These are phyloP conservation scores for Ustilago xerochloae DNA, from an alignment of 1,284 basidiomycete species.

Conservation along the genomic window DNA sequence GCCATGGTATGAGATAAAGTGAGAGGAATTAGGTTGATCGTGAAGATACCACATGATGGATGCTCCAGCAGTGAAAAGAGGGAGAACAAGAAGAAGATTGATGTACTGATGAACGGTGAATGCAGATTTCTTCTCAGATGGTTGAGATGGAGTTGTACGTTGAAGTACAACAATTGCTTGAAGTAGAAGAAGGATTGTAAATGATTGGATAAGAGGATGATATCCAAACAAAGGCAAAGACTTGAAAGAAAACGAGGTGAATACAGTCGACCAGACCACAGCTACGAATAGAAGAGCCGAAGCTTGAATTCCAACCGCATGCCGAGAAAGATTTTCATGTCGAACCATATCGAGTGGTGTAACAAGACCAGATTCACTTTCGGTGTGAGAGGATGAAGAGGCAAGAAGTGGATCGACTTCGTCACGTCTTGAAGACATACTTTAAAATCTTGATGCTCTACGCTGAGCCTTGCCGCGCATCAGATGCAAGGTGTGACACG, in stretches of 20 bases:
- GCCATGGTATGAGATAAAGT: constrained; percentile 59
- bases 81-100: constrained; percentile 47
- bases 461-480: background rate
- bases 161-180: constrained; percentile 57
- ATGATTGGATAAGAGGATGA: constrained; percentile 56
- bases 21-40: constrained; percentile 33
- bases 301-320: constrained; percentile 20
- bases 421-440: constrained; percentile 1
- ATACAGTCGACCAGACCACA: constrained; percentile 47
- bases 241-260: constrained; percentile 23
- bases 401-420: constrained; percentile 16
- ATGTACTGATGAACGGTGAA: constrained; percentile 44
- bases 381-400: background rate
- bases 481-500: too few relatives aligned
- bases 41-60: constrained; percentile 62
- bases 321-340: constrained; percentile 16
- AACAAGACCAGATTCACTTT: background rate
- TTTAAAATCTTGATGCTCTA: background rate
- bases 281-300: constrained; percentile 43
- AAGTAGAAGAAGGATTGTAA: constrained; percentile 44
- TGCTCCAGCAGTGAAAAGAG: constrained; percentile 55
- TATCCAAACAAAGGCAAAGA: constrained; percentile 56
- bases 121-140: constrained; percentile 30
- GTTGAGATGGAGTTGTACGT: constrained; percentile 29
- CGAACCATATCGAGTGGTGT: constrained; percentile 31